Conservation (phyloP, 306 rosid genomes). For the Ochetophila trinervis region DNA sequence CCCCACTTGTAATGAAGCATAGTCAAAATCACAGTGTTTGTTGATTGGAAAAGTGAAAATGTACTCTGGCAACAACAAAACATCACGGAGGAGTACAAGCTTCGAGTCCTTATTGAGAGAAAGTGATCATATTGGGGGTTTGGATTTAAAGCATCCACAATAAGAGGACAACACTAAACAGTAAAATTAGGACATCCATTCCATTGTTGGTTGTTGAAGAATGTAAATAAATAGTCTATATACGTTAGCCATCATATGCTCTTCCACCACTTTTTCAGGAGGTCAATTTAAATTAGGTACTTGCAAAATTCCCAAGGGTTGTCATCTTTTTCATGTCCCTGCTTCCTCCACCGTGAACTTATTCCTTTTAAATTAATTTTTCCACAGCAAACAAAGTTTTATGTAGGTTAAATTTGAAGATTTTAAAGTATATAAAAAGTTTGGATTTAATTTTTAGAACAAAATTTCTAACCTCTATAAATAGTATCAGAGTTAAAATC, state of each 20-base stretch:
- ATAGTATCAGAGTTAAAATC: no score
- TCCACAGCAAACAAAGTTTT: no score
- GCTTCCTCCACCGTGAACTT: no score
- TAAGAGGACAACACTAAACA: conserved; percentile 24
- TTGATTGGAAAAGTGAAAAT: conserved; percentile 5
- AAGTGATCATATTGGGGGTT: not conserved
- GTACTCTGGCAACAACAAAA: conserved; percentile 38
- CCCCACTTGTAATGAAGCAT: not conserved
- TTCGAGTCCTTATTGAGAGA: conserved; percentile 16
- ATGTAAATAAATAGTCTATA: conserved; percentile 11
- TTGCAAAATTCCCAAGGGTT: no score
- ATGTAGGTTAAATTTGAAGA: no score
- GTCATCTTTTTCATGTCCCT: not conserved
- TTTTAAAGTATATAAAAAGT: no score
- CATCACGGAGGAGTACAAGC: conserved; percentile 44
- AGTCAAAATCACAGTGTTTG: conserved; percentile 13
- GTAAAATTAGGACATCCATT: conserved; percentile 40
- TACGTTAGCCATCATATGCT: conserved; percentile 34
- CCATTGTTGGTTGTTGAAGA: not conserved
- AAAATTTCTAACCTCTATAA: no score
- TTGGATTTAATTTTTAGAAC: no score
- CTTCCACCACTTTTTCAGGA: not conserved
- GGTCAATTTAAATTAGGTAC: conserved; percentile 7
- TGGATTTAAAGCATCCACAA: conserved; percentile 11
- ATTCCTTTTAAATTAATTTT: no score